A percentile compares a stretch with the other conserved stretches of the same genome.
Evolutionary conservation across 1,284 basidiomycete genomes (phyloP).

Genomic region (Clitocybe nebularis): DNA sequence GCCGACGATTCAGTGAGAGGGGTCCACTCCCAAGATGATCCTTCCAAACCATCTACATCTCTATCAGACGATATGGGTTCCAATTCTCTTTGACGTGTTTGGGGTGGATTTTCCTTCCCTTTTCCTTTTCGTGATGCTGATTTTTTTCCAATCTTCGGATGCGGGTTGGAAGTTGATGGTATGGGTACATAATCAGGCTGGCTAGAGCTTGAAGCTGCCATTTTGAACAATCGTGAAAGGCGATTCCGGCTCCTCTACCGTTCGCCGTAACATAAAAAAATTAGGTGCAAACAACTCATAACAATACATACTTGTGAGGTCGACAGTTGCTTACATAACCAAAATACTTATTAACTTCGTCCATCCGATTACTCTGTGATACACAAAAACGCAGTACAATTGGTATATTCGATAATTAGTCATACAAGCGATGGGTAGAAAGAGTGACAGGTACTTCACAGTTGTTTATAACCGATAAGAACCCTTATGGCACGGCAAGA

Average conservation of each 20-base stretch:
- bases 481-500: slow-evolving; percentile 59
- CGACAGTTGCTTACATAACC: too few relatives aligned
- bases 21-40: slow-evolving; percentile 62
- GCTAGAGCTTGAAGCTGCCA: slow-evolving; percentile 33
- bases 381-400: too few relatives aligned
- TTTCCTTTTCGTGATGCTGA: slow-evolving; percentile 31
- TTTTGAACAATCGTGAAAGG: slow-evolving; percentile 17
- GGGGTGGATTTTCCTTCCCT: slow-evolving; percentile 16
- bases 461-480: slow-evolving; percentile 57
- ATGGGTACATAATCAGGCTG: slow-evolving; percentile 29
- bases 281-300: slow-evolving; percentile 29
- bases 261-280: slow-evolving; percentile 24
- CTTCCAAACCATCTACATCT: slow-evolving; percentile 16
- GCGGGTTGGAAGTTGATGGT: slow-evolving; percentile 23
- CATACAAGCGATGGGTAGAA: slow-evolving; percentile 2
- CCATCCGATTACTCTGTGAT: too few relatives aligned
- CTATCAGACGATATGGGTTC: slow-evolving; percentile 1
- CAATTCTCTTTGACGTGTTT: slow-evolving; percentile 2
- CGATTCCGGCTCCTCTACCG: slow-evolving; percentile 10
- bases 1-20: slow-evolving; percentile 69
- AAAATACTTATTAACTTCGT: too few relatives aligned
- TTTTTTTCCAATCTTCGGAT: slow-evolving; percentile 20
- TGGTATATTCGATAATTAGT: slow-evolving; percentile 6
- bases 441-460: neutral
- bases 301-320: slow-evolving; percentile 12